Evolutionary conservation across 2,329 filamentous ascomycete genomes (phyloP), one percentile per base, ranked within the genome.

Genomic region (Penicillium polonicum): DNA sequence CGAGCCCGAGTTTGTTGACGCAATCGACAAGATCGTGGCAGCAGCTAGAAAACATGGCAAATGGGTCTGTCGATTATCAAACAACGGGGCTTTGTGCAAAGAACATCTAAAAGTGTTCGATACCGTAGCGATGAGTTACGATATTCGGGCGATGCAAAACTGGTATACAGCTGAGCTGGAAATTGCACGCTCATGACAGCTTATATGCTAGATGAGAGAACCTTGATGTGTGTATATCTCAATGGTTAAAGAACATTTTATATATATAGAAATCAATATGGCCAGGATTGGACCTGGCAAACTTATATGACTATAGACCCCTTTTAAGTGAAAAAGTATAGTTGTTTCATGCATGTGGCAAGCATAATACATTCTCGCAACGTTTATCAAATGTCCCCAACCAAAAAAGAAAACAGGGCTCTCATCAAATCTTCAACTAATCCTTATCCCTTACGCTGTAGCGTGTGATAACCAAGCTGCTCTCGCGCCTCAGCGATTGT

Each of bases 11-110:
- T 79, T 90, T 60, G 76, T 83, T 25, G 76, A 77, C 23, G 87
- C 87, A 15, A 83, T 89, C 48, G 78, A 79, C 42, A 83, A 79
- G 57, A 79, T 87, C 48, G 75, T 85, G 4, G 75, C 76, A 12
- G 86, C 87, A 2, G 82, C 84, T 4, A 78, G 80, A 52, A 81
- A 78, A 58, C 81, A 87, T 15, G 86, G 85, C 19, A 90, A 89
- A 75, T 88, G 87, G 76, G 82, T 81, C 4, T 87, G 84, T 0
- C 74, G 79, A 2, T 72, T 82, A 70, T 75, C 77, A 1, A 80
- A 80, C 55, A 72, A 81, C 63, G 77, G 78, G 48, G 65, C 66
- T 6, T 58, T 64, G 51, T 72, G 74, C 17, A 80, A 78, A 70
- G 70, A 77, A 60, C 71, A 67, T 15, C 65, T 69, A 48, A 55